Percentiles rank a stretch among this genome's conserved stretches.
These are phyloP conservation scores for Heteromeles arbutifolia DNA, from an alignment of 306 rosid genomes.

Conservation along the genomic window DNA sequence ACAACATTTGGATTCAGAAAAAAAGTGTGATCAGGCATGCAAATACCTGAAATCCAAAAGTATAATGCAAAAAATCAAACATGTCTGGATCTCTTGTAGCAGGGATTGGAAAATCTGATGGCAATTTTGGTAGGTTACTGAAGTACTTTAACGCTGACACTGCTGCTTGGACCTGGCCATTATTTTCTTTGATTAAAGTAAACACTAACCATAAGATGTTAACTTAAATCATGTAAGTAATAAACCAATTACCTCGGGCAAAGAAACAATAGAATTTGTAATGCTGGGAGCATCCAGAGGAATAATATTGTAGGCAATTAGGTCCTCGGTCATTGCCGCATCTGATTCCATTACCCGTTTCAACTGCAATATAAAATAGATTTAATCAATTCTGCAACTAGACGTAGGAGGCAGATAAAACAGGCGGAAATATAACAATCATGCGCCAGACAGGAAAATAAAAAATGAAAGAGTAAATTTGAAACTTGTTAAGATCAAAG, in stretches of 20 bases:
- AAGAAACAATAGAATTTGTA: slow-evolving; percentile 54
- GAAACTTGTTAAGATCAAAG: neutral
- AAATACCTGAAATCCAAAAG: slow-evolving; percentile 90
- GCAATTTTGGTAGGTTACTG: slow-evolving; percentile 68
- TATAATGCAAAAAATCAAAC: slow-evolving; percentile 74
- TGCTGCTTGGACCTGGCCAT: slow-evolving; percentile 82
- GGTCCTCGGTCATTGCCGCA: slow-evolving; percentile 82
- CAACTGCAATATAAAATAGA: slow-evolving; percentile 40
- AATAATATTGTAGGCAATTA: slow-evolving; percentile 83
- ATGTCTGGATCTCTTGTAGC: slow-evolving; percentile 59
- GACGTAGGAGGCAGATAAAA: neutral
- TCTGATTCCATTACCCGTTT: slow-evolving; percentile 74
- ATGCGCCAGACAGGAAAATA: neutral
- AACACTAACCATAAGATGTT: slow-evolving; percentile 3
- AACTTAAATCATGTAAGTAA: slow-evolving; percentile 3
- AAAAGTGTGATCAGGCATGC: neutral
- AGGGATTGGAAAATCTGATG: slow-evolving; percentile 45
- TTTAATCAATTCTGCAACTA: neutral
- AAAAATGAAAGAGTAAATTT: neutral
- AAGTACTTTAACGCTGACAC: slow-evolving; percentile 59
- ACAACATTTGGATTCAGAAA: neutral
- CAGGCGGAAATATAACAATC: neutral
- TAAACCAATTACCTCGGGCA: slow-evolving; percentile 57
- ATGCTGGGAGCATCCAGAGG: slow-evolving; percentile 73
- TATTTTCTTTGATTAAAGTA: slow-evolving; percentile 5